These are phyloP conservation scores for Andrographis paniculata DNA, from an alignment of 305 asterid species.

Conservation along the genomic window DNA sequence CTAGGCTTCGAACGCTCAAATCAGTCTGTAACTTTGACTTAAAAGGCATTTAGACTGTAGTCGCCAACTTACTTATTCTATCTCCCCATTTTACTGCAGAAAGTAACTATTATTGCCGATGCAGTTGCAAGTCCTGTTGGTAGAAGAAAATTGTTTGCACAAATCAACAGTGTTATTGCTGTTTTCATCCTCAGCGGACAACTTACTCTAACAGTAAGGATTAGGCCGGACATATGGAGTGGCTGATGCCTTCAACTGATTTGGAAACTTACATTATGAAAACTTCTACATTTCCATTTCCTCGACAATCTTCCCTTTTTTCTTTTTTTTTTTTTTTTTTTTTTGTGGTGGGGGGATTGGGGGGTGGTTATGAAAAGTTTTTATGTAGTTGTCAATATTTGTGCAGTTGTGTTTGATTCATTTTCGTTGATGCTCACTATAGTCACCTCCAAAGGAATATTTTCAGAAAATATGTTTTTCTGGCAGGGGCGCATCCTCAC, in stretches of 20 bases:
- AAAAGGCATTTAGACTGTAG: constrained; percentile 8
- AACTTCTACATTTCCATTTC: too few relatives aligned
- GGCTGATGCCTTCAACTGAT: too few relatives aligned
- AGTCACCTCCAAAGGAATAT: constrained; percentile 11
- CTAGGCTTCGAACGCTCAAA: too few relatives aligned
- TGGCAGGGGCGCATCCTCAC: constrained; percentile 85
- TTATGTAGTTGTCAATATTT: too few relatives aligned
- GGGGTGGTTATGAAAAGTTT: too few relatives aligned
- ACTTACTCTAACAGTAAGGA: constrained; percentile 75
- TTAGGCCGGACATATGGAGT: too few relatives aligned
- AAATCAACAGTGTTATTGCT: constrained; percentile 94
- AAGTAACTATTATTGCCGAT: constrained; percentile 84
- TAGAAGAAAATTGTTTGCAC: constrained; percentile 84
- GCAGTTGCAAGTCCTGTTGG: constrained; percentile 69
- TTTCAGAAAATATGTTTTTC: constrained; percentile 11
- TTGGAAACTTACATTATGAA: too few relatives aligned
- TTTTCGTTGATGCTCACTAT: not conserved
- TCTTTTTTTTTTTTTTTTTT: too few relatives aligned
- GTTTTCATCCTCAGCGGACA: constrained; percentile 92
- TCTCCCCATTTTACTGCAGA: constrained; percentile 44
- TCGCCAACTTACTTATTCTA: constrained; percentile 6
- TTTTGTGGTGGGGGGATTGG: too few relatives aligned
- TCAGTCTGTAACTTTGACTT: constrained; percentile 1
- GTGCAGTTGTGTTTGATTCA: too few relatives aligned
- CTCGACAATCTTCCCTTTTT: not conserved